Evolutionary conservation across 305 asterid species (phyloP).

Genomic region (Solanum hybrid): DNA sequence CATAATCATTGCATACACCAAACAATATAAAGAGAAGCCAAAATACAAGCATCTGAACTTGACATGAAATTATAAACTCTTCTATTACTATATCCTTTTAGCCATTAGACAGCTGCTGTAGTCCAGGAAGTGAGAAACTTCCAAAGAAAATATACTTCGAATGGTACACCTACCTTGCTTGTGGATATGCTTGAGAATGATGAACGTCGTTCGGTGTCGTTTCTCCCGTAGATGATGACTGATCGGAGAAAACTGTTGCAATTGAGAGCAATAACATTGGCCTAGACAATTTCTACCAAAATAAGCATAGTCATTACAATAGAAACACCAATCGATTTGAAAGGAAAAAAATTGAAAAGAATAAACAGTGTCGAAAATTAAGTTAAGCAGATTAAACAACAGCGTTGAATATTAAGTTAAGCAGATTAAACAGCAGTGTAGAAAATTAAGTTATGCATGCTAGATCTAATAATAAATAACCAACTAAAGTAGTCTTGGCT

Average conservation of each 20-base stretch:
- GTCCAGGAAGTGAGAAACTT: background rate
- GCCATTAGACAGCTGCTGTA: background rate
- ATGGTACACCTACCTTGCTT: background rate
- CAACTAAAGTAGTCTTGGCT: background rate
- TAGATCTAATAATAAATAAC: background rate
- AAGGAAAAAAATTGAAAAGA: background rate
- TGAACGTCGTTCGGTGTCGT: background rate
- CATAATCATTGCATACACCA: background rate
- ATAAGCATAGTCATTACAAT: conserved; percentile 1
- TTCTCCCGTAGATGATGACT: conserved; percentile 10
- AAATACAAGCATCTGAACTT: background rate
- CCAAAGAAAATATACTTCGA: background rate
- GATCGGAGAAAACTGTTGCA: conserved; percentile 29
- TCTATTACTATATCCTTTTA: background rate
- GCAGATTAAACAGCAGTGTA: background rate
- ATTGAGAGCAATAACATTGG: conserved; percentile 37
- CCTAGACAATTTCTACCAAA: conserved; percentile 31
- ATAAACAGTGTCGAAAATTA: background rate
- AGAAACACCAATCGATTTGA: background rate
- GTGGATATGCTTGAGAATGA: conserved; percentile 11
- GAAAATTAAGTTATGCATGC: background rate
- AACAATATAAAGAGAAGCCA: background rate
- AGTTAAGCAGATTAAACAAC: background rate
- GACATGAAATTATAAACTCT: background rate
- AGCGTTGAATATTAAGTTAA: background rate